phyloP scores from a whole-genome alignment of 257 asterid genomes.

The Perilla frutescens region DNA sequence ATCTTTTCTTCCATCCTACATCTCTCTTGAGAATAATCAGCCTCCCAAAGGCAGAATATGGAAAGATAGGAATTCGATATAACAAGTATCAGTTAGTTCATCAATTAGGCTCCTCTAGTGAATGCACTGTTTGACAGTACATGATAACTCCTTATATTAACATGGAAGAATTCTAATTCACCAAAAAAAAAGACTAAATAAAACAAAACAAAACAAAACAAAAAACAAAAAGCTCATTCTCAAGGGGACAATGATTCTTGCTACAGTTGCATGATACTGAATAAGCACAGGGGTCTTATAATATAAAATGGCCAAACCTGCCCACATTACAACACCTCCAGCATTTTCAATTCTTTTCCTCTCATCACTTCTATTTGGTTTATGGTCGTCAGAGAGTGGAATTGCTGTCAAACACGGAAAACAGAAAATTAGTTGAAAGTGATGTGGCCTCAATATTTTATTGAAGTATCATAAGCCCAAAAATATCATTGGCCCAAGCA shows the following conservation, averaged over 20 bases:
- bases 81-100: slow-evolving; percentile 23
- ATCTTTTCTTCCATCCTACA: slow-evolving; percentile 4
- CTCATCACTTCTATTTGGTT: slow-evolving; percentile 97
- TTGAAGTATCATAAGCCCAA: slow-evolving; percentile 11
- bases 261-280: slow-evolving; percentile 21
- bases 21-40: slow-evolving; percentile 19
- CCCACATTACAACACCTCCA: slow-evolving; percentile 99
- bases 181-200: background rate
- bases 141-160: slow-evolving; percentile 19
- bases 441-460: slow-evolving; percentile 1
- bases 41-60: slow-evolving; percentile 18
- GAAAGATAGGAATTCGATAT: background rate
- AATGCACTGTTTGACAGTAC: background rate
- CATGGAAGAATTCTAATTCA: slow-evolving; percentile 16
- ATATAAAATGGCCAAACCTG: slow-evolving; percentile 61
- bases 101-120: slow-evolving; percentile 16
- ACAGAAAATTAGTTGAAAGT: slow-evolving; percentile 11
- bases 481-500: background rate
- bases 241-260: background rate
- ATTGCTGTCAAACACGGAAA: slow-evolving; percentile 69
- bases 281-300: slow-evolving; percentile 3
- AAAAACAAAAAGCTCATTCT: background rate
- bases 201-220: too few species aligned
- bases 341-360: slow-evolving; percentile 97
- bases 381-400: slow-evolving; percentile 95